Evolutionary conservation across 257 asterid genomes (phyloP).

Genomic region (Nicotiana noctiflora): DNA sequence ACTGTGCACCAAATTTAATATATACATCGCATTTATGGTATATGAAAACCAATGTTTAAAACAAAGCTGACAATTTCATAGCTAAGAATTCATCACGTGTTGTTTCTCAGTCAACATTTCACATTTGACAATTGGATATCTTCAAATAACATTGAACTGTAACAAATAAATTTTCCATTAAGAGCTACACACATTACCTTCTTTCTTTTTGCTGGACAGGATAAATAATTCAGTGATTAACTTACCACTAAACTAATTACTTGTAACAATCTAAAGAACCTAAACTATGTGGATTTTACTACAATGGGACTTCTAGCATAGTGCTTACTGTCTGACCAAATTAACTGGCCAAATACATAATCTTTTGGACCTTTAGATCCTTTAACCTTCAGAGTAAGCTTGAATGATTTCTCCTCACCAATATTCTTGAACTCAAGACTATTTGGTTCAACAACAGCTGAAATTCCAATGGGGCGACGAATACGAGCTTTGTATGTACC

Average conservation of each 20-base stretch:
- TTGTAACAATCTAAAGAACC: not conserved
- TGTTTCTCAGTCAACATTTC: not conserved
- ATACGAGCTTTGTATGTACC: constrained; percentile 52
- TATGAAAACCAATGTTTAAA: not conserved
- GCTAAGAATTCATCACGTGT: not conserved
- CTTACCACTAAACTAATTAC: not conserved
- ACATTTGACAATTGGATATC: not conserved
- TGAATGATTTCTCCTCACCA: constrained; percentile 47
- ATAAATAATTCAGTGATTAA: not conserved
- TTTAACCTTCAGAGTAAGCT: constrained; percentile 32
- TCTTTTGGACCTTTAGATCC: constrained; percentile 19
- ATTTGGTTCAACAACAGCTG: constrained; percentile 36
- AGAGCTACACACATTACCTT: not conserved
- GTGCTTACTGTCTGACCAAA: constrained; percentile 78
- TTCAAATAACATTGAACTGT: not conserved
- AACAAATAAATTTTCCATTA: not conserved
- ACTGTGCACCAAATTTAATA: not conserved
- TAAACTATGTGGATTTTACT: constrained; percentile 26
- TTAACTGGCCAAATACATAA: constrained; percentile 67
- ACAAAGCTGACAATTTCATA: not conserved
- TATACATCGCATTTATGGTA: not conserved
- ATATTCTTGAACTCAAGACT: constrained; percentile 27
- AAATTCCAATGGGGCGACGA: constrained; percentile 45
- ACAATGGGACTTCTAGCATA: constrained; percentile 78
- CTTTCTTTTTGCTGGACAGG: not conserved